These are phyloP conservation scores for Vicia faba DNA, from an alignment of 306 rosid genomes.

Conservation along the genomic window DNA sequence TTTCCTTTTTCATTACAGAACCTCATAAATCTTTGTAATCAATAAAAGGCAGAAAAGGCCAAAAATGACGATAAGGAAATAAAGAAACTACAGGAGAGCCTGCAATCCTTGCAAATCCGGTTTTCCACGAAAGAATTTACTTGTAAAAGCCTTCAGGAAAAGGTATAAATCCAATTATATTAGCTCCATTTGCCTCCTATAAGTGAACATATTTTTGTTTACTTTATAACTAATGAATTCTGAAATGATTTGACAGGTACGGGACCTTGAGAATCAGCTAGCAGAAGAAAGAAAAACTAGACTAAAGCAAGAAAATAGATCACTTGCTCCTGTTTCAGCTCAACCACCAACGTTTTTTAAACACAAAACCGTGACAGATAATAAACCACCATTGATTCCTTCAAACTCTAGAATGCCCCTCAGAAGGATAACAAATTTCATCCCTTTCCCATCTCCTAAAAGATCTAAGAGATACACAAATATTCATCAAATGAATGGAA, in stretches of 20 bases:
- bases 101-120: constrained; percentile 70
- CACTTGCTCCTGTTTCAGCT: constrained; percentile 59
- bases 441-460: constrained; percentile 65
- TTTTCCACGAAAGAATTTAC: constrained; percentile 80
- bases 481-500: constrained; percentile 49
- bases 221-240: background rate
- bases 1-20: constrained; percentile 6
- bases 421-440: constrained; percentile 59
- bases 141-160: constrained; percentile 85
- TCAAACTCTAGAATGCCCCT: constrained; percentile 71
- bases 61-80: constrained; percentile 93
- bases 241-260: constrained; percentile 51
- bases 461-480: constrained; percentile 41
- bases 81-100: constrained; percentile 73
- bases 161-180: constrained; percentile 45
- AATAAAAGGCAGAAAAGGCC: constrained; percentile 75
- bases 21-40: constrained; percentile 20
- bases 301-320: constrained; percentile 75
- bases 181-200: background rate
- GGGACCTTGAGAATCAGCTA: constrained; percentile 90
- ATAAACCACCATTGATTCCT: constrained; percentile 86
- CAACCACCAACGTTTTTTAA: constrained; percentile 50
- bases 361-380: constrained; percentile 41
- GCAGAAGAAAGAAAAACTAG: constrained; percentile 86
- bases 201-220: background rate